Evolutionary conservation across 345 rosid species (phyloP).

Genomic region (Camelina hispida): DNA sequence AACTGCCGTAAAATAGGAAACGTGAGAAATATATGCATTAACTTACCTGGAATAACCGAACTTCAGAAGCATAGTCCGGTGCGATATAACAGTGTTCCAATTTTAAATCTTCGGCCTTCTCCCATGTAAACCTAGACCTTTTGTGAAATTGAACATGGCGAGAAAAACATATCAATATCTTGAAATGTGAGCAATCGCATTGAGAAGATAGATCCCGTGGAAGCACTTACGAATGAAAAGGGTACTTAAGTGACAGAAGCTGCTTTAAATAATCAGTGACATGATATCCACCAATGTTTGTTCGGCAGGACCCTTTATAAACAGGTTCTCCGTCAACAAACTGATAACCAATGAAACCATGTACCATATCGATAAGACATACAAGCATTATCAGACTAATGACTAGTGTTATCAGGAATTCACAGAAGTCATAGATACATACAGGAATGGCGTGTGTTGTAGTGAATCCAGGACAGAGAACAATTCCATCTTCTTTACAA

Average conservation of each 20-base stretch:
- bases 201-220: conserved; percentile 18
- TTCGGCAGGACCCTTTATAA: conserved; percentile 79
- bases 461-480: conserved; percentile 82
- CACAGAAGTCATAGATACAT: conserved; percentile 36
- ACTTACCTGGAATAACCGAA: conserved; percentile 72
- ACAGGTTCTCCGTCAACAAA: conserved; percentile 85
- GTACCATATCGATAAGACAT: conserved; percentile 1
- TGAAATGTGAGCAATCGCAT: conserved; percentile 24
- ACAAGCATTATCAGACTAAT: conserved; percentile 16
- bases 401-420: neutral
- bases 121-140: conserved; percentile 89
- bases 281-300: conserved; percentile 92
- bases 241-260: conserved; percentile 90
- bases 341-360: conserved; percentile 49
- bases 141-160: conserved; percentile 15
- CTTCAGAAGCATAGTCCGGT: conserved; percentile 74
- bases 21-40: conserved; percentile 15
- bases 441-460: conserved; percentile 91
- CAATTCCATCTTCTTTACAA: conserved; percentile 86
- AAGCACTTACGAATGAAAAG: conserved; percentile 78
- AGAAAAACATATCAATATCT: conserved; percentile 20
- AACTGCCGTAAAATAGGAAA: conserved; percentile 16
- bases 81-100: conserved; percentile 94
- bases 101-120: conserved; percentile 95
- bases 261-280: conserved; percentile 91